Base-by-base conservation (phyloP, 2,329 filamentous ascomycete genomes). In the Leptosphaerulina australis region DNA sequence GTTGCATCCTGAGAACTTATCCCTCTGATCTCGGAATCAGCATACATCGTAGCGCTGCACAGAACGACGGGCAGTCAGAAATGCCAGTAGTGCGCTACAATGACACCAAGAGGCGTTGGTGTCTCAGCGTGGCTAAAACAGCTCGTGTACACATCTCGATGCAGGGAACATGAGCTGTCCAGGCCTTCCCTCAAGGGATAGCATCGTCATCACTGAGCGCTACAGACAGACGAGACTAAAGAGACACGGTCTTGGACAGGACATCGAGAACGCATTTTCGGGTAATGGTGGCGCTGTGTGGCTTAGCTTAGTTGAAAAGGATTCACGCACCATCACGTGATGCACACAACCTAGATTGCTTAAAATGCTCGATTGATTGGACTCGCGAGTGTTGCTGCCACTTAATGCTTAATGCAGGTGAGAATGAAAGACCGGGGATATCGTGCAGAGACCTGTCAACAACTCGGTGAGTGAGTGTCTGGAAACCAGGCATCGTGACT, bases 391-490 rank as follows among this genome's bases (percentile, higher is more conserved):
- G 25, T 30, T 40, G 30, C 47, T 40, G 33, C 40, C 40, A 18
- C 37, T 28, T 35, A 24, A 59, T 54, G 50, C 47, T 28, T 35
- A 24, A 59, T 54, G 50, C 47, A 51, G 54, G 37, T 49, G 45
- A 59, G n/a, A 54, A 37, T 14, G 45, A 50, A 48, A 44, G 39
- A 52, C 44, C 44, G 40, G 43, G 46, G 45, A 53, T 59, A 62
- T 66, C 48, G 37, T 55, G 58, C 55, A 62, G 52, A 63, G 44
- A 55, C 55, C 53, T 58, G 51, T 53, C 43, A 47, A 49, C 39
- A 45, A 38, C 55, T 50, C 48, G 24, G 41, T 43, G 39, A 44
- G 36, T 39, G 50, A 59, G 52, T 20, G 36, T 53, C 43, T 47
- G 33, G n/a, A 39, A 55, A 48, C 22, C 51, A 60, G 54, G 48